Evolutionary conservation across 116 monocot species (phyloP).

Genomic region (Trichopus zeylanicus): DNA sequence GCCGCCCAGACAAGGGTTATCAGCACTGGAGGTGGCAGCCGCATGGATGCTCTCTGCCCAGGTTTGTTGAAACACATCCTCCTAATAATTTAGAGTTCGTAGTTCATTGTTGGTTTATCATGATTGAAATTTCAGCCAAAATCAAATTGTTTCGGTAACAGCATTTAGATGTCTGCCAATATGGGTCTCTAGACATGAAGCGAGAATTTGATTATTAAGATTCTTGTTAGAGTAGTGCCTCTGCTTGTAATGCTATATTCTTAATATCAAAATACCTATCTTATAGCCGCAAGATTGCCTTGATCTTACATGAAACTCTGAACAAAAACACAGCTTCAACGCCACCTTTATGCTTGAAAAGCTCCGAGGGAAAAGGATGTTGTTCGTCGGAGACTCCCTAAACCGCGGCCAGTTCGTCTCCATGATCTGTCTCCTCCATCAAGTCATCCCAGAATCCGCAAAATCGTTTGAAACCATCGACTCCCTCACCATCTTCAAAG

Average conservation of each 20-base stretch:
- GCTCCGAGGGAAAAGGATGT: slow-evolving; percentile 33
- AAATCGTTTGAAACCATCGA: slow-evolving; percentile 35
- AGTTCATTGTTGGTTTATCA: not conserved
- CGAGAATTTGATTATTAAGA: too few relatives aligned
- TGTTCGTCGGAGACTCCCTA: slow-evolving; percentile 29
- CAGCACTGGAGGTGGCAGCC: slow-evolving; percentile 74
- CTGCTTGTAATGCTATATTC: not conserved
- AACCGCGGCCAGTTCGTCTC: slow-evolving; percentile 39
- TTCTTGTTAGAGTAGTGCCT: too few relatives aligned
- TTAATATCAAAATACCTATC: too few relatives aligned
- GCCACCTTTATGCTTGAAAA: slow-evolving; percentile 31
- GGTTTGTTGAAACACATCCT: slow-evolving; percentile 31
- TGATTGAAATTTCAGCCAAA: not conserved
- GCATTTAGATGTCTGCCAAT: too few relatives aligned
- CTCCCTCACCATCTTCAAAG: slow-evolving; percentile 48
- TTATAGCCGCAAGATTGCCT: too few relatives aligned
- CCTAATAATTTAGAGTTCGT: too few relatives aligned
- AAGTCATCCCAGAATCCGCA: slow-evolving; percentile 21
- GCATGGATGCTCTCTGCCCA: slow-evolving; percentile 44
- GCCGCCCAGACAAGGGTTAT: slow-evolving; percentile 46
- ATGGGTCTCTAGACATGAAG: too few relatives aligned
- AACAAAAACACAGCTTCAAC: slow-evolving; percentile 23
- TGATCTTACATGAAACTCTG: not conserved
- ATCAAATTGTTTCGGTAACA: not conserved
- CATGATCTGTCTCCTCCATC: slow-evolving; percentile 35